phyloP scores from a whole-genome alignment of 2,329 filamentous ascomycete species.

The Fusarium nodosum region DNA sequence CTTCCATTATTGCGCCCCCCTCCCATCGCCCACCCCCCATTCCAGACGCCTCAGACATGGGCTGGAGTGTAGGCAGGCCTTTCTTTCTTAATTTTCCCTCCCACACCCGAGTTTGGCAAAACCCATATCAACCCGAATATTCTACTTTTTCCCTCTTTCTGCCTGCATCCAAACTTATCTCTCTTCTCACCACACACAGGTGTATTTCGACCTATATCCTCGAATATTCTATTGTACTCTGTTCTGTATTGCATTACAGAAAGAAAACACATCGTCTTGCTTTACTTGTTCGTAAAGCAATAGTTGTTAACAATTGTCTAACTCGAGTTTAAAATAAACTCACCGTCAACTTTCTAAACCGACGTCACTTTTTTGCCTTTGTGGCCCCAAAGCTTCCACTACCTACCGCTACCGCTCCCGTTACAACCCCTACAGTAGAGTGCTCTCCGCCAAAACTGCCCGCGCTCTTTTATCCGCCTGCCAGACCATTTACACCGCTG shows the following conservation, averaged over 20 bases:
- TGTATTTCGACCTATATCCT: constrained; percentile 36
- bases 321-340: constrained; percentile 26
- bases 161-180: constrained; percentile 43
- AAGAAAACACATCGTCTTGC: constrained; percentile 16
- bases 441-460: constrained; percentile 42
- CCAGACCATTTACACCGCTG: constrained; percentile 46
- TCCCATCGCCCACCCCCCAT: constrained; percentile 42
- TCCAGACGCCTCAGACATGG: constrained; percentile 40
- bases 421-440: constrained; percentile 40
- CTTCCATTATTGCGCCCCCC: constrained; percentile 38
- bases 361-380: constrained; percentile 44
- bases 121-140: constrained; percentile 50
- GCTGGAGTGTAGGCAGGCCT: constrained; percentile 27
- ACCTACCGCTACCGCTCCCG: constrained; percentile 45
- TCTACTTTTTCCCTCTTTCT: constrained; percentile 46
- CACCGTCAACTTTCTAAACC: constrained; percentile 17
- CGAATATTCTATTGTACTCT: constrained; percentile 16
- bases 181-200: constrained; percentile 47
- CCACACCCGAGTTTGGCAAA: constrained; percentile 52
- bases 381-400: constrained; percentile 47
- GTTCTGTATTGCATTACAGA: constrained; percentile 13
- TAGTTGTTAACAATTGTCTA: constrained; percentile 15
- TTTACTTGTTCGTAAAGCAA: constrained; percentile 28
- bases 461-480: constrained; percentile 45
- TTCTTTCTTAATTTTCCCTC: constrained; percentile 47